Conservation (phyloP, 805 yeast species). For the Wickerhamiella occidentalis region DNA sequence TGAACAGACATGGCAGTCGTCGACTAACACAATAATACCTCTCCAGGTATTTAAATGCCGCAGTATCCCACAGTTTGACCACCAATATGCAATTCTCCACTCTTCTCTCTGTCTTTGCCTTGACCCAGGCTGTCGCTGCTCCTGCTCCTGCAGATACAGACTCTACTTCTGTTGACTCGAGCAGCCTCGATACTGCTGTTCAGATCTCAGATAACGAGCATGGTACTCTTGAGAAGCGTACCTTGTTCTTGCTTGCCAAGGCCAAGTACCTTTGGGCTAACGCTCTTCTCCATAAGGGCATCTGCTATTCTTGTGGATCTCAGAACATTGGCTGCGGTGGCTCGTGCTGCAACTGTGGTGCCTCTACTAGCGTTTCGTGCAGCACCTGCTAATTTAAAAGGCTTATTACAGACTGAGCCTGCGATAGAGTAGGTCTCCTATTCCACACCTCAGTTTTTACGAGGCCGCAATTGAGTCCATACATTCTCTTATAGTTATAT, state of each 20-base stretch:
- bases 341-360: constrained; percentile 8
- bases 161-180: neutral
- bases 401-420: no score
- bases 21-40: neutral
- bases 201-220: neutral
- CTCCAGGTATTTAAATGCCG: neutral
- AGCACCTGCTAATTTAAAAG: neutral
- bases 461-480: neutral
- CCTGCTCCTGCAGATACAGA: neutral
- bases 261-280: neutral
- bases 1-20: neutral
- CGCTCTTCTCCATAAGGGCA: neutral
- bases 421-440: no score
- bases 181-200: constrained; percentile 4
- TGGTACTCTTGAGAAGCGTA: constrained; percentile 1
- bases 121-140: neutral
- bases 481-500: neutral
- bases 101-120: neutral
- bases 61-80: neutral
- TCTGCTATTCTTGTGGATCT: constrained; percentile 5
- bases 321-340: neutral
- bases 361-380: neutral
- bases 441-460: no score
- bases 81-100: constrained; percentile 4
- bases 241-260: neutral